Percentiles rank a stretch among this genome's conserved stretches.
phyloP scores from a whole-genome alignment of 164 flowering plant species.

The Protea cynaroides region DNA sequence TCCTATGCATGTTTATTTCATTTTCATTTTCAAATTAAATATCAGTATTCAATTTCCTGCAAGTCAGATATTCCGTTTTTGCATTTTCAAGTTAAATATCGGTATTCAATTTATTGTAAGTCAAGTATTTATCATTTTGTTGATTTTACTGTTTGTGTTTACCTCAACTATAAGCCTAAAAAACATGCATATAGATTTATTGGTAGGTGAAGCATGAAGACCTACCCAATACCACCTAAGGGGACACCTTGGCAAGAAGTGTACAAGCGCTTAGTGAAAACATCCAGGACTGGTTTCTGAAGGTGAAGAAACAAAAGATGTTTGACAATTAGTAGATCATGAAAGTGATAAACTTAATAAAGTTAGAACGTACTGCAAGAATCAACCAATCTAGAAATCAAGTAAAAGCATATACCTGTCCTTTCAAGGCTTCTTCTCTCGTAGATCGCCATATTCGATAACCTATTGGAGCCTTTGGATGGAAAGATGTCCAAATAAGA shows the following conservation, averaged over 20 bases:
- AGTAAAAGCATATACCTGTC: constrained; percentile 32
- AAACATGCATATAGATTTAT: not conserved
- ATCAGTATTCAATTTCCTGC: no score
- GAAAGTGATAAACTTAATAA: not conserved
- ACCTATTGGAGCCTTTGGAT: constrained; percentile 70
- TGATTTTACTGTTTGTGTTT: no score
- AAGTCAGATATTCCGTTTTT: no score
- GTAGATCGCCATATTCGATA: constrained; percentile 45
- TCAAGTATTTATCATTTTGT: no score
- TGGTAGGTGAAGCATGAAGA: constrained; percentile 4
- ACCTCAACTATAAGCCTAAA: not conserved
- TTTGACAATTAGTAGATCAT: not conserved
- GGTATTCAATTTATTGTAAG: no score
- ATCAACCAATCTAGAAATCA: not conserved
- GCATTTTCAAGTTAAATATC: no score
- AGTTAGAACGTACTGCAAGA: not conserved
- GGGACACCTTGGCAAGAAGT: constrained; percentile 73
- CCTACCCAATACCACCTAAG: constrained; percentile 86
- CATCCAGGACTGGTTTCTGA: constrained; percentile 53
- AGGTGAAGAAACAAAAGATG: constrained; percentile 3
- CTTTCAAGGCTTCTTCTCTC: constrained; percentile 46
- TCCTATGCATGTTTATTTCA: no score
- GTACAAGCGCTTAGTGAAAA: constrained; percentile 38
- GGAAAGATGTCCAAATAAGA: constrained; percentile 7
- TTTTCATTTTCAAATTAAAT: no score